Evolutionary conservation across 129 eudicot species (phyloP).

Genomic region (Artemisia annua): DNA sequence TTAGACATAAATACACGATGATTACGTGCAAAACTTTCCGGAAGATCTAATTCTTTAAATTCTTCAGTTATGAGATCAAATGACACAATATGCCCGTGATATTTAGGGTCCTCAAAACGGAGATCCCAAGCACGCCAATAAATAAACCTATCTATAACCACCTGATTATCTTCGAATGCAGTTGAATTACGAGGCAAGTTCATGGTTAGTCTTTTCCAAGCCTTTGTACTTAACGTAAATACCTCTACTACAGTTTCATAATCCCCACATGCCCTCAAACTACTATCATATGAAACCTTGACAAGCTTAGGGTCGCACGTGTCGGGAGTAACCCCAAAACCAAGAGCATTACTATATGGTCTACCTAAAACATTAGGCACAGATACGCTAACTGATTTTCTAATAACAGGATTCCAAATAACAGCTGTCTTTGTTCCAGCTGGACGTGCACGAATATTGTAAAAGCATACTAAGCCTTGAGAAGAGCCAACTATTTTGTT

Average conservation of each 20-base stretch:
- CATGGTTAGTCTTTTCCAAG: conserved; percentile 30
- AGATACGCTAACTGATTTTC: not conserved
- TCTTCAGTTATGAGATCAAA: conserved; percentile 38
- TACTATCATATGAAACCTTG: not conserved
- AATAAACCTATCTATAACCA: conserved; percentile 30
- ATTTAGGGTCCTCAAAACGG: not conserved
- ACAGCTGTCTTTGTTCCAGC: not conserved
- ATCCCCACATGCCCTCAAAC: no score
- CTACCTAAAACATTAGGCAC: not conserved
- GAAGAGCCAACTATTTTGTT: no score
- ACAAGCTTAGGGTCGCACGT: not conserved
- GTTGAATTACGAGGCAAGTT: conserved; percentile 14
- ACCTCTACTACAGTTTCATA: not conserved
- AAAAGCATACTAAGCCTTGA: no score
- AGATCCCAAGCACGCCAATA: conserved; percentile 14
- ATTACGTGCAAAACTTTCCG: conserved; percentile 11
- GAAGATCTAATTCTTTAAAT: conserved; percentile 32
- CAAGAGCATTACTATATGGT: conserved; percentile 25
- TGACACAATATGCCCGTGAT: conserved; percentile 21
- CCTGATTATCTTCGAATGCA: conserved; percentile 25
- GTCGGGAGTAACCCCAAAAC: not conserved
- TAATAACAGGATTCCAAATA: not conserved
- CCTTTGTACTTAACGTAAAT: conserved; percentile 24
- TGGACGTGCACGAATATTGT: no score
- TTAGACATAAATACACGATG: conserved; percentile 34